Percentiles rank a stretch among this genome's conserved stretches.
Conservation (phyloP, 2,329 filamentous ascomycete genomes). For the Cryoendolithus antarcticus region DNA sequence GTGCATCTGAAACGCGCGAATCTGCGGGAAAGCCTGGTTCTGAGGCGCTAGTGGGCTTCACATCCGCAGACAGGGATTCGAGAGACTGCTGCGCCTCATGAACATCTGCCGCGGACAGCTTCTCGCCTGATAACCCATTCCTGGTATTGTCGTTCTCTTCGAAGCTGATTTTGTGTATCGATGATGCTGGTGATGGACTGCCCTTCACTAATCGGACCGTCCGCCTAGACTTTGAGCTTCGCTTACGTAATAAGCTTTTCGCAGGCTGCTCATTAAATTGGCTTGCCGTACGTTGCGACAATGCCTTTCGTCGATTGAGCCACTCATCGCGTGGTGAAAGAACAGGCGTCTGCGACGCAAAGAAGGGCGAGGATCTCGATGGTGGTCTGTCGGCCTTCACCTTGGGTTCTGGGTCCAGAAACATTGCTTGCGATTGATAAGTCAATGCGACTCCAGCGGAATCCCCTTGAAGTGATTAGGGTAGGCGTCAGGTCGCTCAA, state of each 20-base stretch:
- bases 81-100: conserved; percentile 1
- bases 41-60: conserved; percentile 16
- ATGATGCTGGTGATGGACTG: too few species aligned
- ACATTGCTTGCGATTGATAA: conserved; percentile 17
- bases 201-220: too few species aligned
- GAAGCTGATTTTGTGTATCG: too few species aligned
- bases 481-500: too few species aligned
- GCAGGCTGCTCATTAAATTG: too few species aligned
- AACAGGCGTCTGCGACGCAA: conserved; percentile 12
- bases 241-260: too few species aligned
- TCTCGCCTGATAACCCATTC: too few species aligned
- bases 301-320: too few species aligned
- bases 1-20: conserved; percentile 18
- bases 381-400: conserved; percentile 6
- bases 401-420: conserved; percentile 20
- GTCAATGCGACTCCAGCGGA: neutral
- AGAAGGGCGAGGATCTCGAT: conserved; percentile 9
- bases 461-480: neutral
- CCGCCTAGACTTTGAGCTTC: too few species aligned
- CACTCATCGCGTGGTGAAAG: conserved; percentile 11
- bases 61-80: conserved; percentile 4
- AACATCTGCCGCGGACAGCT: too few species aligned
- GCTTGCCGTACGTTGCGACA: too few species aligned
- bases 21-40: conserved; percentile 15
- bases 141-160: too few species aligned